Percentiles rank a stretch among this genome's conserved stretches.
Evolutionary conservation across 1,139 yeast genomes (phyloP).

Genomic region (Saccharomycopsis crataegensis): DNA sequence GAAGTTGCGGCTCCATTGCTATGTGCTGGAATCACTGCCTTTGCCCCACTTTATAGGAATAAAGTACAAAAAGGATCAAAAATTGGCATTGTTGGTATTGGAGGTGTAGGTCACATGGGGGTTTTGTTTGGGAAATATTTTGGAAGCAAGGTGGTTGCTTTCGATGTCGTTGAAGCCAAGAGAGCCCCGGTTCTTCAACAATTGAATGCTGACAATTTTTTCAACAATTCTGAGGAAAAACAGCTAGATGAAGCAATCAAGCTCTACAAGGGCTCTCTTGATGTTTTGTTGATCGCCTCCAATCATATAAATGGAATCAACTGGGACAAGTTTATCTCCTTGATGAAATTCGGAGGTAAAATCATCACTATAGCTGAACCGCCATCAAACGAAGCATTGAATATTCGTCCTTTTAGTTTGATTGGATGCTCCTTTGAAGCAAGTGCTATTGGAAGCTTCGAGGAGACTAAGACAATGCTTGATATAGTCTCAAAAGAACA

Average conservation of each 20-base stretch:
- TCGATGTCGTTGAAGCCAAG: slow-evolving; percentile 39
- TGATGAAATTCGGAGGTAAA: slow-evolving; percentile 29
- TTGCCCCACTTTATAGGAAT: slow-evolving; percentile 45
- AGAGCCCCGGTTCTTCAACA: slow-evolving; percentile 34
- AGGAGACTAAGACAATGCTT: slow-evolving; percentile 35
- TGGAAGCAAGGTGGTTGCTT: slow-evolving; percentile 44
- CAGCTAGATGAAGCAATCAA: slow-evolving; percentile 28
- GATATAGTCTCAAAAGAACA: slow-evolving; percentile 33
- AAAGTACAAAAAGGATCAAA: slow-evolving; percentile 39
- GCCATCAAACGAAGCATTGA: slow-evolving; percentile 28
- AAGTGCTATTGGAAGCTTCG: slow-evolving; percentile 35
- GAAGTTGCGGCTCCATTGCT: slow-evolving; percentile 53
- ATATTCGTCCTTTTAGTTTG: slow-evolving; percentile 30
- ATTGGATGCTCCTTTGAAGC: slow-evolving; percentile 31
- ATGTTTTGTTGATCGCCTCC: slow-evolving; percentile 44
- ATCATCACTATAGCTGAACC: slow-evolving; percentile 41
- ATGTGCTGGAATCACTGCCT: slow-evolving; percentile 64
- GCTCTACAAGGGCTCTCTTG: slow-evolving; percentile 32
- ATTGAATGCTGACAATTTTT: slow-evolving; percentile 39
- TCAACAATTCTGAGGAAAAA: slow-evolving; percentile 33
- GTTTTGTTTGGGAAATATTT: slow-evolving; percentile 45
- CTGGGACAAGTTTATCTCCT: slow-evolving; percentile 20
- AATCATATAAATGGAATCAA: slow-evolving; percentile 24
- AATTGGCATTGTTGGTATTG: slow-evolving; percentile 48
- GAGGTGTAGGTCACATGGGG: slow-evolving; percentile 53